phyloP scores from a whole-genome alignment of 768 basidiomycete species.

The Coprinellus micaceus region DNA sequence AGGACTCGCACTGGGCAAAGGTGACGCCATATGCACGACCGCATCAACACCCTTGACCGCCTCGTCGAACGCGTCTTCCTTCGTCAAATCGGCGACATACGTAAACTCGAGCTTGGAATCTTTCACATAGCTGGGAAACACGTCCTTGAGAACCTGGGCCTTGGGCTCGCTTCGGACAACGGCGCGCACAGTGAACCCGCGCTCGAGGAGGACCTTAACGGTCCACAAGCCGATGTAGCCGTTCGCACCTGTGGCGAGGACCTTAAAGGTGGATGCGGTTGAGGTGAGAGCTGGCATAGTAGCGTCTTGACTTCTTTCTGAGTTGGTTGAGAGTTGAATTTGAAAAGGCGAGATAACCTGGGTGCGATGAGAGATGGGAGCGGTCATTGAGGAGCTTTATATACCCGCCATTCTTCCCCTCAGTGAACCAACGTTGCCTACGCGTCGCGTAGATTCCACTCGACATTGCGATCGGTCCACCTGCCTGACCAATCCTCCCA shows the following conservation, averaged over 20 bases:
- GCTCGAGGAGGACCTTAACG: conserved; percentile 23
- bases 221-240: conserved; percentile 29
- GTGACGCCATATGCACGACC: conserved; percentile 67
- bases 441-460: too few species aligned
- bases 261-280: conserved; percentile 14
- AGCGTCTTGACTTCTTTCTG: neutral
- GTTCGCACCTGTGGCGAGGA: conserved; percentile 28
- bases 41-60: conserved; percentile 73
- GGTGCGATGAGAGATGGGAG: too few species aligned
- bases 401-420: too few species aligned
- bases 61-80: conserved; percentile 71
- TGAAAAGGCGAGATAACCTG: too few species aligned
- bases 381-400: too few species aligned
- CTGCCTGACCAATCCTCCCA: too few species aligned
- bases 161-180: conserved; percentile 24
- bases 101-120: conserved; percentile 47
- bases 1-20: conserved; percentile 30
- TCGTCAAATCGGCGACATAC: conserved; percentile 66
- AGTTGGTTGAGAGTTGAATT: neutral
- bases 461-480: too few species aligned
- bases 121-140: conserved; percentile 31
- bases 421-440: too few species aligned
- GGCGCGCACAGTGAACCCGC: conserved; percentile 26
- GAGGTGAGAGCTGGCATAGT: neutral
- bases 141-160: conserved; percentile 18